Conservation (phyloP, 495 filamentous ascomycete genomes). For the Glonium stellatum region DNA sequence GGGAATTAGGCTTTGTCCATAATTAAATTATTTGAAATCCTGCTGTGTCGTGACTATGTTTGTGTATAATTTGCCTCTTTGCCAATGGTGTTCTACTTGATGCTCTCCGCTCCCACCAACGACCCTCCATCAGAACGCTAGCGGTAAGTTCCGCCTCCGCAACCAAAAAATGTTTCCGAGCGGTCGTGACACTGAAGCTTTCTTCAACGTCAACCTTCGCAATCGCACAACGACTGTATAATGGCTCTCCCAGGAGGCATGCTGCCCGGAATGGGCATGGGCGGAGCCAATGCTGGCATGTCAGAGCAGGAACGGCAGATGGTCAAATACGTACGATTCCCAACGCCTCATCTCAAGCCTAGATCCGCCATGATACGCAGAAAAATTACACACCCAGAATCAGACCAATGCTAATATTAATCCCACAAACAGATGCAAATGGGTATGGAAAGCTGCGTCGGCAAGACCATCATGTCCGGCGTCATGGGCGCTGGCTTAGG, state of each 20-base stretch:
- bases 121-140: no score
- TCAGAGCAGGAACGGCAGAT: conserved; percentile 26
- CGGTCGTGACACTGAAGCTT: not conserved
- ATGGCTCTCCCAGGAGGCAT: conserved; percentile 24
- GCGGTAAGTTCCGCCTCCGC: not conserved
- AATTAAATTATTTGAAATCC: no score
- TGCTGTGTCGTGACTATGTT: no score
- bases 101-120: no score
- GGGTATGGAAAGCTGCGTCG: conserved; percentile 26
- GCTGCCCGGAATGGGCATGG: conserved; percentile 7
- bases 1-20: no score
- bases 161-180: not conserved
- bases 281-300: conserved; percentile 18
- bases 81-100: no score
- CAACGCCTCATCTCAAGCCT: not conserved
- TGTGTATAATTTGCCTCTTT: no score
- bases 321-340: conserved; percentile 21
- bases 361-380: no score
- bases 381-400: not conserved
- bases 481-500: conserved; percentile 28
- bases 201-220: not conserved
- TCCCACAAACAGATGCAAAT: conserved; percentile 19
- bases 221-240: not conserved
- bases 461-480: conserved; percentile 28
- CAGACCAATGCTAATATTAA: not conserved